Evolutionary conservation across 192 early-diverging fungal genomes (phyloP).

Genomic region (Chytriomyces confervae): DNA sequence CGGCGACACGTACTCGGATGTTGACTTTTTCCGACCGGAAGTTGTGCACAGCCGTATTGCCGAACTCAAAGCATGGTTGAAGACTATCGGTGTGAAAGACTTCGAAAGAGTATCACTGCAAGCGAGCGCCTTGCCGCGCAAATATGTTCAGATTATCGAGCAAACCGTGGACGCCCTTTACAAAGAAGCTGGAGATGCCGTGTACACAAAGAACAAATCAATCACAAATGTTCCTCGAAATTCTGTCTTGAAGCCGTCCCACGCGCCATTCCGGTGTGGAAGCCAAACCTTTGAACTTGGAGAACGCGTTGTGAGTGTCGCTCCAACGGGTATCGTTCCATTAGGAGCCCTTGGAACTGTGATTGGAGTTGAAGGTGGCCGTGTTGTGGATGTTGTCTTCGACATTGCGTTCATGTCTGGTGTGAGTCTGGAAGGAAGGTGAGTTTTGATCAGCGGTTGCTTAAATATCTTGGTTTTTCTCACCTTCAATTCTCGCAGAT

Average conservation of each 20-base stretch:
- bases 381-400: conserved; percentile 83
- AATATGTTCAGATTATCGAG: conserved; percentile 66
- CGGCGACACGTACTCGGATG: conserved; percentile 63
- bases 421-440: conserved; percentile 74
- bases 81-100: conserved; percentile 62
- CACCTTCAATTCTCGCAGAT: conserved; percentile 45
- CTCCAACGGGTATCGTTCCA: conserved; percentile 75
- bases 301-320: conserved; percentile 82
- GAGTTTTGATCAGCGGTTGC: conserved; percentile 5
- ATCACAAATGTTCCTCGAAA: conserved; percentile 57
- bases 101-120: conserved; percentile 69
- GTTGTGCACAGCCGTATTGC: conserved; percentile 52
- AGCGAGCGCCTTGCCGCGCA: conserved; percentile 69
- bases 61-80: conserved; percentile 71
- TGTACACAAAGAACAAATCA: conserved; percentile 42
- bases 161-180: conserved; percentile 54
- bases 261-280: conserved; percentile 72
- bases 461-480: not conserved
- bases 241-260: conserved; percentile 79
- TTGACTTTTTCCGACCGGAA: conserved; percentile 64
- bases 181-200: conserved; percentile 18
- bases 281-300: conserved; percentile 84
- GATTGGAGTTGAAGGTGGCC: conserved; percentile 74
- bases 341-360: conserved; percentile 84
- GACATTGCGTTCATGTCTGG: conserved; percentile 84